Conservation (phyloP, 75 land plant species). For the Picea sitchensis region DNA sequence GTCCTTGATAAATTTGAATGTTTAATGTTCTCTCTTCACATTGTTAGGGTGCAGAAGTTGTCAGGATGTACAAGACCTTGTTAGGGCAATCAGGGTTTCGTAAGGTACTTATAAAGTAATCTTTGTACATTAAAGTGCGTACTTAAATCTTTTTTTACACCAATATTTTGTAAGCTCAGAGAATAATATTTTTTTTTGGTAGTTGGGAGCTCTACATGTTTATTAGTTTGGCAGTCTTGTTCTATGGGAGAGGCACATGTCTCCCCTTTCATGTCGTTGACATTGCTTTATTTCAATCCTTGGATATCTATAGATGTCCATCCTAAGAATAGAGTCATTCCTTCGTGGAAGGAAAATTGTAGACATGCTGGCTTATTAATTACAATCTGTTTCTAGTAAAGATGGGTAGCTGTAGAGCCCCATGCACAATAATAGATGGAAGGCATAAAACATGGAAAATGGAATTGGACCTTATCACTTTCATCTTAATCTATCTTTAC, state of each 20-base stretch:
- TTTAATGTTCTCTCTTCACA: not conserved
- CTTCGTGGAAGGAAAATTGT: too few species aligned
- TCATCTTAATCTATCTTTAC: too few species aligned
- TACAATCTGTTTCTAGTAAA: too few species aligned
- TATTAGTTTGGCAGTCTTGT: not conserved
- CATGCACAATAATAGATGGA: too few species aligned
- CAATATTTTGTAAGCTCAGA: not conserved
- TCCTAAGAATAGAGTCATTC: too few species aligned
- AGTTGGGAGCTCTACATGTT: not conserved
- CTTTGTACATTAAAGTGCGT: not conserved
- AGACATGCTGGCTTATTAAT: too few species aligned
- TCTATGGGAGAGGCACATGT: not conserved
- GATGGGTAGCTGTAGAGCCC: too few species aligned
- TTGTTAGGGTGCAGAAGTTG: conserved; percentile 94
- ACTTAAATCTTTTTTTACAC: not conserved
- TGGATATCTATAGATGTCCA: too few species aligned
- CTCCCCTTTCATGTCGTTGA: too few species aligned
- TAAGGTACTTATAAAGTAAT: conserved; percentile 40
- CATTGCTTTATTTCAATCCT: too few species aligned
- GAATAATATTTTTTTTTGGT: not conserved
- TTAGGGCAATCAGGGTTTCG: conserved; percentile 78
- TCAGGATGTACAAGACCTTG: conserved; percentile 97
- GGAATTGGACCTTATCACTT: too few species aligned
- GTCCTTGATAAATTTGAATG: not conserved
- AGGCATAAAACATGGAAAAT: too few species aligned